Evolutionary conservation across 129 eudicot genomes (phyloP), one percentile per base, ranked within the genome.

Genomic region (Deinandra increscens): DNA sequence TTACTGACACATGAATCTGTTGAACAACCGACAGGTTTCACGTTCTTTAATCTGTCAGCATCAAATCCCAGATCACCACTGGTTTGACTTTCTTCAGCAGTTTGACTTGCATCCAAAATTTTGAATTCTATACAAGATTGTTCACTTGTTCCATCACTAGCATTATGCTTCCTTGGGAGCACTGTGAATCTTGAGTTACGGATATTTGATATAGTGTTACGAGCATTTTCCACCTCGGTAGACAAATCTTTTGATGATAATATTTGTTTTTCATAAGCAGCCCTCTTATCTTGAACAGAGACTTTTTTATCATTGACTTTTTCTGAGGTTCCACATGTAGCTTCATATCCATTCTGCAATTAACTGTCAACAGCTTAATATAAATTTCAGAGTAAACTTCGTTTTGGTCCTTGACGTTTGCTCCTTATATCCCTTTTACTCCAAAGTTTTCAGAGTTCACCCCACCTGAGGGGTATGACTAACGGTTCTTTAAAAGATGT

Each of bases 11-110:
- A 58, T 51, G 84, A 74, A 60, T 88, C 91, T 18, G 43, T n/a
- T 22, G 81, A 58, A 67, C 91, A 91, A 74, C 90, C 53, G 53
- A 82, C 84, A 51, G 89, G 79, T 61, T 82, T 91, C 43, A 66
- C 68, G 39, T 75, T 73, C 80, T 58, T 71, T 70, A 69, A 73
- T 76, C 71, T 74, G 55, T 79, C 86, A 70, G 46, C 70, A 51
- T 63, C 50, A 50, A 26, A 31, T 26, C 73, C 73, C 65, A 54
- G 13, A 65, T 66, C 66, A 13, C 31, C 46, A 15, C 41, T 42
- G 31, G 42, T 64, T 36, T 73, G 50, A 65, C 54, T 62, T 63
- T 39, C 79, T 9, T 42, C 48, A 37, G 34, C 70, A 60, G 11
- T 66, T 54, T 66, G 62, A 42, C 55, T 64, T 37, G 74, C 69